Evolutionary conservation across 371 early-diverging fungal species (phyloP), one percentile per base, ranked within the genome.

Genomic region (Dentiscutata heterogama): DNA sequence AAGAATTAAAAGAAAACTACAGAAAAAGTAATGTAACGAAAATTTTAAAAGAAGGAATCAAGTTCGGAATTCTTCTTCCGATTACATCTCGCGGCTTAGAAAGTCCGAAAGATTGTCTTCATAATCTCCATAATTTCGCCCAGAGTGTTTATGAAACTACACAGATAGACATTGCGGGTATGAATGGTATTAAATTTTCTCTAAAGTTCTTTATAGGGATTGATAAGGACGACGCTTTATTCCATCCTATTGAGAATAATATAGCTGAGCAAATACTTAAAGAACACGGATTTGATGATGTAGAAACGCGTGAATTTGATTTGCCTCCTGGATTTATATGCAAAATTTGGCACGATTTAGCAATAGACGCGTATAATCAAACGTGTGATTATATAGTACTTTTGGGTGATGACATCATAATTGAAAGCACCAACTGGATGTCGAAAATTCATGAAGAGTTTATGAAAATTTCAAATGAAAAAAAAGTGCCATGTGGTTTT

Each of bases 381-480:
- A 42, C 14, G 18, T 70, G 46, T 14, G 70, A 70, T n/a, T 70
- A 42, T 70, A 39, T 70, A 22, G 14, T 70, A 18, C 42, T 70
- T 35, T 42, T 70, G 11, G 70, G 70, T 4, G 70, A 70, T 42
- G 70, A 70, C 16, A n/a, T 65, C 2, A 65, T 65, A 18, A 70
- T 70, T 13, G 70, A 70, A 22, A 70, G 22, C 11, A 14, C 31
- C 13, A 42, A 42, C 3, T 70, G 70, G 70, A 42, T 42, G 35
- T 22, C 7, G 2, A 42, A 70, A 70, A 22, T 42, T 22, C 22
- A 42, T n/a, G 22, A 70, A 70, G 35, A 22, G 1, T 70, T 39
- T 70, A 35, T 22, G 3, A 22, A 70, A 42, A 70, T 70, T 22
- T 70, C 70, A 42, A 42, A 20, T 22, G 22, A 70, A 42, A 70